phyloP scores from a whole-genome alignment of 75 land plant genomes.

The Selaginella moellendorffii region DNA sequence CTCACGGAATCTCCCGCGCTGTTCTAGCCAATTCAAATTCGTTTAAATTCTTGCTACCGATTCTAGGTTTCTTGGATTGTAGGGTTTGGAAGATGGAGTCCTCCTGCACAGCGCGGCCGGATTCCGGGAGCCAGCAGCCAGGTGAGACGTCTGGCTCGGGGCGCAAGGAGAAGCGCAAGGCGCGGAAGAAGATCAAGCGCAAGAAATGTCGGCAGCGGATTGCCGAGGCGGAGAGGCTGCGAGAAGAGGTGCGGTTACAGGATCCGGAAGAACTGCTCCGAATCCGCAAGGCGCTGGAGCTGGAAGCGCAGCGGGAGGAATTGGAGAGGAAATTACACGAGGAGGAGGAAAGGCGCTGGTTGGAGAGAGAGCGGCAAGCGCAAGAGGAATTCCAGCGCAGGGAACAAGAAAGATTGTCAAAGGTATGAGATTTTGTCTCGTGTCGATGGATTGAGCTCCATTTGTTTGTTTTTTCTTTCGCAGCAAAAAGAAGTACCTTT shows the following conservation, averaged over 20 bases:
- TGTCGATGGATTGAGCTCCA: conserved; percentile 9
- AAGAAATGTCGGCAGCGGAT: conserved; percentile 40
- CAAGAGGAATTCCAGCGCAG: conserved; percentile 22
- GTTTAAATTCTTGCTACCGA: too few species aligned
- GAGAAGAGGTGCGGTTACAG: conserved; percentile 32
- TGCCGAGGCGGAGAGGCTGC: conserved; percentile 35
- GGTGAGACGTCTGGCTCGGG: too few species aligned
- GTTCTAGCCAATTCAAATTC: too few species aligned
- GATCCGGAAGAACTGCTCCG: conserved; percentile 48
- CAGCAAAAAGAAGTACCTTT: conserved; percentile 10
- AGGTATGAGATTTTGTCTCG: conserved; percentile 11
- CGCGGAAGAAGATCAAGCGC: conserved; percentile 62
- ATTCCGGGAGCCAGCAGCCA: too few species aligned
- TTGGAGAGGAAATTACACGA: conserved; percentile 42
- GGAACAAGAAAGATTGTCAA: conserved; percentile 11
- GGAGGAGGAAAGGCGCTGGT: conserved; percentile 56
- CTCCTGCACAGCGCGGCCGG: too few species aligned
- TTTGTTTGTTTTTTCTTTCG: not conserved
- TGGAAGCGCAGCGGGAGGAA: conserved; percentile 37
- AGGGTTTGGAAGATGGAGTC: too few species aligned
- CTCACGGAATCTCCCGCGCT: not conserved
- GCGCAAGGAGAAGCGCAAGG: conserved; percentile 74
- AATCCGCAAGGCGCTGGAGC: conserved; percentile 21
- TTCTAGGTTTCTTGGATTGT: not conserved
- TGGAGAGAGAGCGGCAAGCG: conserved; percentile 33